Percentiles rank a stretch among this genome's conserved stretches.
These are phyloP conservation scores for Narthecium ossifragum DNA, from an alignment of 106 monocot genomes.

Conservation along the genomic window DNA sequence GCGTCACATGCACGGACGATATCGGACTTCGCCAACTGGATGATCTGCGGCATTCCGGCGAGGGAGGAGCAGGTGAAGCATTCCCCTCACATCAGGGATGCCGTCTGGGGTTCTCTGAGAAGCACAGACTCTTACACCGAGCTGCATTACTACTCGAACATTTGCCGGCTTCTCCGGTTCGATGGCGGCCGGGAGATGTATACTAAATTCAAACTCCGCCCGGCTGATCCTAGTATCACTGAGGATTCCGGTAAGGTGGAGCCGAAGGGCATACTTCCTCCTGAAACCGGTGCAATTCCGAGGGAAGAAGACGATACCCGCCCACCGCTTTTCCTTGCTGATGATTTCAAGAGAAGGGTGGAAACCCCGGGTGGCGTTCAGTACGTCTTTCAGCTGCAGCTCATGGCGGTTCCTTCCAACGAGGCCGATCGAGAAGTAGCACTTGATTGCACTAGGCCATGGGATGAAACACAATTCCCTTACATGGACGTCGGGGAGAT, in stretches of 20 bases:
- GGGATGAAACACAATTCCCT: conserved; percentile 37
- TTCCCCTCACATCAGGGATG: conserved; percentile 38
- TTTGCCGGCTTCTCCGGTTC: conserved; percentile 30
- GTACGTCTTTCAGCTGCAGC: conserved; percentile 40
- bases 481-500: conserved; percentile 44
- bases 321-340: conserved; percentile 48
- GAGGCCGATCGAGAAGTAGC: conserved; percentile 24
- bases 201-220: conserved; percentile 43
- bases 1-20: conserved; percentile 51
- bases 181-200: conserved; percentile 39
- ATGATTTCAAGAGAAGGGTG: conserved; percentile 34
- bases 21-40: conserved; percentile 40
- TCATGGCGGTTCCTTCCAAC: conserved; percentile 13
- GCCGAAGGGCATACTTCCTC: conserved; percentile 40
- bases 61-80: conserved; percentile 40
- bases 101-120: conserved; percentile 49
- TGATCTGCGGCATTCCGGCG: conserved; percentile 39
- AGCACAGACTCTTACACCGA: conserved; percentile 30
- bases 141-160: conserved; percentile 53
- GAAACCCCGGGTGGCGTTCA: conserved; percentile 21
- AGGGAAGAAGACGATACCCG: conserved; percentile 40
- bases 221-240: conserved; percentile 12
- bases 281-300: conserved; percentile 50
- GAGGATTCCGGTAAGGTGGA: conserved; percentile 35
- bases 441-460: conserved; percentile 45